Evolutionary conservation across 75 land plant genomes (phyloP).

Genomic region (Adiantum capillusveneris): DNA sequence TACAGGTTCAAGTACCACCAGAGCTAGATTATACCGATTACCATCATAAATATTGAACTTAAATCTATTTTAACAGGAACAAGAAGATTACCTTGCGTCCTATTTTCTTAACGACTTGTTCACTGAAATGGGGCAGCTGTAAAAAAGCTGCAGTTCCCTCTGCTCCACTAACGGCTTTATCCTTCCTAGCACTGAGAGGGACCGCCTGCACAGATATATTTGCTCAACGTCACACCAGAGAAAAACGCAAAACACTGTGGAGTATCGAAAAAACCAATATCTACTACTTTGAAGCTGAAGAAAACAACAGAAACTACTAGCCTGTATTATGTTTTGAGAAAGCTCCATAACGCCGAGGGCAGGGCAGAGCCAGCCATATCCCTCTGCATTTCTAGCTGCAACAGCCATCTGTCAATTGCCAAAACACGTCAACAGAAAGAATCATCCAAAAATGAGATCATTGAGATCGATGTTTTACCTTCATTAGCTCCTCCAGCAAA

Average conservation of each 20-base stretch:
- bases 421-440: background rate
- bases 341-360: conserved; percentile 93
- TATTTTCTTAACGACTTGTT: conserved; percentile 58
- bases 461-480: conserved; percentile 49
- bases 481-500: conserved; percentile 64
- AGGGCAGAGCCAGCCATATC: conserved; percentile 97
- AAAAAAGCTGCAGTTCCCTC: conserved; percentile 93
- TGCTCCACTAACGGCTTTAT: conserved; percentile 63
- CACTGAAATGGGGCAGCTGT: conserved; percentile 71
- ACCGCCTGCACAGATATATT: conserved; percentile 80
- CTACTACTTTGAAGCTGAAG: conserved; percentile 35
- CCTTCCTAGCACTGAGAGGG: conserved; percentile 75
- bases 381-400: conserved; percentile 62
- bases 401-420: conserved; percentile 70
- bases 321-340: conserved; percentile 91
- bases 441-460: background rate
- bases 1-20: conserved; percentile 15
- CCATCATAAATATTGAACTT: background rate
- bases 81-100: conserved; percentile 53
- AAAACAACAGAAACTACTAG: conserved; percentile 59
- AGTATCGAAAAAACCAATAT: too few species aligned
- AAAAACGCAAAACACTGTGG: too few species aligned
- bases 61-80: background rate
- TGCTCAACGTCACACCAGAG: background rate
- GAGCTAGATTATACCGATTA: background rate